Conservation (phyloP, 2,329 filamentous ascomycete genomes). For the Botryosphaeria dothidea region DNA sequence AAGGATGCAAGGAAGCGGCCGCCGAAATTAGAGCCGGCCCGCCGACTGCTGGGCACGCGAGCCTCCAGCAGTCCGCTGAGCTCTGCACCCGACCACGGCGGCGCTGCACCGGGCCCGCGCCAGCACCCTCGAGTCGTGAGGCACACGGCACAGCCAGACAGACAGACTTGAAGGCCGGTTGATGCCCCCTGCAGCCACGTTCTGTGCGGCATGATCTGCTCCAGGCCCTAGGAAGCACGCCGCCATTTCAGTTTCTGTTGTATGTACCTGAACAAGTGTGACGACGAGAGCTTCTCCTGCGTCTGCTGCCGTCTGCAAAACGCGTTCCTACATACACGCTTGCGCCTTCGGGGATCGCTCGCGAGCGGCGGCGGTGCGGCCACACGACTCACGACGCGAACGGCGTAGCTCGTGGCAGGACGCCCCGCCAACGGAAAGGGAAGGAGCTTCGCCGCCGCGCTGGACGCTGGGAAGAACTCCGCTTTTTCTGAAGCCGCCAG, state of each 20-base stretch:
- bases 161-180: background rate
- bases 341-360: background rate
- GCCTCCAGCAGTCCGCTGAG: background rate
- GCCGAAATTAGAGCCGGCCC: constrained; percentile 1
- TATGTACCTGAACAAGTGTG: background rate
- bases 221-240: background rate
- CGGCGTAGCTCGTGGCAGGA: constrained; percentile 13
- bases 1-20: constrained; percentile 1
- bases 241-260: background rate
- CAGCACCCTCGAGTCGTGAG: background rate
- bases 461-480: background rate
- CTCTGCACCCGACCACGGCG: background rate
- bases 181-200: constrained; percentile 18
- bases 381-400: background rate
- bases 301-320: background rate
- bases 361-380: background rate
- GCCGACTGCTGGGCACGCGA: background rate
- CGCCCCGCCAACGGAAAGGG: background rate
- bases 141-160: background rate
- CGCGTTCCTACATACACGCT: background rate
- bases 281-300: background rate
- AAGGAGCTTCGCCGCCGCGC: background rate
- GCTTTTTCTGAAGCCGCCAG: constrained; percentile 10
- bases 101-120: background rate
- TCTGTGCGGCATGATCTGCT: constrained; percentile 8